Conservation (phyloP, 2,329 filamentous ascomycete species). For the Pestalotiopsis sp. region DNA sequence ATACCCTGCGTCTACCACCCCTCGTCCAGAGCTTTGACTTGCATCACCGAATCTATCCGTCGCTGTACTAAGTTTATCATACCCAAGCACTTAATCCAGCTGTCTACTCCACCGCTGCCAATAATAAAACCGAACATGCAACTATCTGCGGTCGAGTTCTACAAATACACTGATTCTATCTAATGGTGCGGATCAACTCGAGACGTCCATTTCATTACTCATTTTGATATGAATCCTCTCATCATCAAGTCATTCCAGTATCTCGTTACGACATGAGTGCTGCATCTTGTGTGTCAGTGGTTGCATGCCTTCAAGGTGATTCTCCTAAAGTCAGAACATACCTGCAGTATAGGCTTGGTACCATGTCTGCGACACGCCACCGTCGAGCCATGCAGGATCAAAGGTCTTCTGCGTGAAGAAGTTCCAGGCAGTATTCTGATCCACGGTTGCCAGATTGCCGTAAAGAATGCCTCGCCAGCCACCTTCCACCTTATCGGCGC, state of each 20-base stretch:
- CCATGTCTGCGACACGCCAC: constrained; percentile 83
- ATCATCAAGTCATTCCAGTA: neutral
- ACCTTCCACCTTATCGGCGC: constrained; percentile 65
- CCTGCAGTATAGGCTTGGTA: constrained; percentile 75
- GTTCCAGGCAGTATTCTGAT: constrained; percentile 68
- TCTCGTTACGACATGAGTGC: constrained; percentile 1
- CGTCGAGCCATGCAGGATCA: constrained; percentile 72
- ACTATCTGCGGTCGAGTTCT: neutral
- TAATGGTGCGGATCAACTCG: neutral
- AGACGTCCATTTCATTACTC: neutral
- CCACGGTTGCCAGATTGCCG: constrained; percentile 77
- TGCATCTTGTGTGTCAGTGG: neutral
- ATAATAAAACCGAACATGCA: neutral
- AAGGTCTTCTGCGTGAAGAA: constrained; percentile 74
- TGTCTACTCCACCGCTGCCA: neutral
- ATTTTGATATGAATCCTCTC: neutral
- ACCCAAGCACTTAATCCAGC: neutral
- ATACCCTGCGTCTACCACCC: no score
- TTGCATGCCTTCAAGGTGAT: neutral
- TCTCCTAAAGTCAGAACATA: neutral
- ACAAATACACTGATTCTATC: neutral
- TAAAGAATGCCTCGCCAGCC: constrained; percentile 88
- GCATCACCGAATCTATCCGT: no score
- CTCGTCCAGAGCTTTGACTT: no score
- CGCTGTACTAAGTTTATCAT: no score